These are phyloP conservation scores for Chalciporus chontae DNA, from an alignment of 768 basidiomycete genomes.

Conservation along the genomic window DNA sequence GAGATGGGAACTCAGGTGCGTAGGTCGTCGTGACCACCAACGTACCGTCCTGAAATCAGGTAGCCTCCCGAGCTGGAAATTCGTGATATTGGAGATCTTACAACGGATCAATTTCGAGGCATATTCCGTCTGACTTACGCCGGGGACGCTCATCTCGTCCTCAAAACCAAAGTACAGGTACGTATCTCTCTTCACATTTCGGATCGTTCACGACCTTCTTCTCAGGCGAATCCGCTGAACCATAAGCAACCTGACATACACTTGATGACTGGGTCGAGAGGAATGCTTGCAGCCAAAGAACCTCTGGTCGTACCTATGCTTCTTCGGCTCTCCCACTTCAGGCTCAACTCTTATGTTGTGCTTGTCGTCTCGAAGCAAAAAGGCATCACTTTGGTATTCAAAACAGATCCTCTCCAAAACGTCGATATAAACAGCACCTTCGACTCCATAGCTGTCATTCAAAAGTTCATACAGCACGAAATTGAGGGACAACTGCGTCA, in stretches of 20 bases:
- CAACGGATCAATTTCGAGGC: conserved; percentile 92
- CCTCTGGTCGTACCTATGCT: conserved; percentile 98
- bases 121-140: conserved; percentile 94
- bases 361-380: conserved; percentile 97
- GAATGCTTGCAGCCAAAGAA: conserved; percentile 92
- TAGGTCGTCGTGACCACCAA: neutral
- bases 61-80: conserved; percentile 97
- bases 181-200: conserved; percentile 13
- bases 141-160: conserved; percentile 86
- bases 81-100: conserved; percentile 95
- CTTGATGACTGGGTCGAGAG: conserved; percentile 74
- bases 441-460: conserved; percentile 96
- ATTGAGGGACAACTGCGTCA: conserved; percentile 96
- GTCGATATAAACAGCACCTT: conserved; percentile 98
- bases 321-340: conserved; percentile 92
- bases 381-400: conserved; percentile 98
- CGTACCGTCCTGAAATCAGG: neutral
- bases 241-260: conserved; percentile 91
- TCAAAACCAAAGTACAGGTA: conserved; percentile 92
- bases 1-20: conserved; percentile 96
- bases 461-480: conserved; percentile 95
- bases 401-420: conserved; percentile 96
- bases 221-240: conserved; percentile 86
- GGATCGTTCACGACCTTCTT: conserved; percentile 5
- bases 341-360: conserved; percentile 92